phyloP scores from a whole-genome alignment of 163 green algal genomes.

The Volvox carteri region DNA sequence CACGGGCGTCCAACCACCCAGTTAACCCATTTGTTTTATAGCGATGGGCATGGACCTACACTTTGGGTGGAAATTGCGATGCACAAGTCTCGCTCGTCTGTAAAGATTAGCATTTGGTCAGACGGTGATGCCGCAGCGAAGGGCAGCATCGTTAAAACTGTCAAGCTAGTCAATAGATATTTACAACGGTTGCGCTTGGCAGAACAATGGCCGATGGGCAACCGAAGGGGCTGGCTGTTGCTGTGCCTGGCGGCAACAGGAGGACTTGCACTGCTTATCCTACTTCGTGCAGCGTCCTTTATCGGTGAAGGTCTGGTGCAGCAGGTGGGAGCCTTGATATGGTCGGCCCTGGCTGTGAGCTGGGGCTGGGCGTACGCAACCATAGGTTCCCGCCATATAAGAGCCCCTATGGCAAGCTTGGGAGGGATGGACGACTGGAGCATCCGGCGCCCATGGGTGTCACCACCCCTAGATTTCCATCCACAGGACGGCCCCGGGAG shows the following conservation, averaged over 20 bases:
- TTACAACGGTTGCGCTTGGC: not conserved
- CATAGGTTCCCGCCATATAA: too few relatives aligned
- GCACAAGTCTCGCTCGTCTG: not conserved
- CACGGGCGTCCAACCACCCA: not conserved
- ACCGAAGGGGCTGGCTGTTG: conserved; percentile 1
- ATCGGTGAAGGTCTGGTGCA: not conserved
- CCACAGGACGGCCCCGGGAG: too few relatives aligned
- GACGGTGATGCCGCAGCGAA: conserved; percentile 23
- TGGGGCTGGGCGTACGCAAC: too few relatives aligned
- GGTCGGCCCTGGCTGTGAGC: too few relatives aligned
- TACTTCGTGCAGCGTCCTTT: not conserved
- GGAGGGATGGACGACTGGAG: too few relatives aligned
- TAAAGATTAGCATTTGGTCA: conserved; percentile 22
- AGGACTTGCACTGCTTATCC: not conserved
- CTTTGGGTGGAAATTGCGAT: not conserved
- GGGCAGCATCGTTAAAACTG: not conserved
- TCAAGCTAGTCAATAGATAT: not conserved
- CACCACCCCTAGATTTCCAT: too few relatives aligned
- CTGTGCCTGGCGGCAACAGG: conserved; percentile 17
- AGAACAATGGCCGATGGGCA: conserved; percentile 8
- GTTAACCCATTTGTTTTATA: not conserved
- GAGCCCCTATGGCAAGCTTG: too few relatives aligned
- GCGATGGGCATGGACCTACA: conserved; percentile 2
- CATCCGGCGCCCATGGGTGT: too few relatives aligned
- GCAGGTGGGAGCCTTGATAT: not conserved